Evolutionary conservation across 768 basidiomycete genomes (phyloP).

Genomic region (Tephrocybe sp.): DNA sequence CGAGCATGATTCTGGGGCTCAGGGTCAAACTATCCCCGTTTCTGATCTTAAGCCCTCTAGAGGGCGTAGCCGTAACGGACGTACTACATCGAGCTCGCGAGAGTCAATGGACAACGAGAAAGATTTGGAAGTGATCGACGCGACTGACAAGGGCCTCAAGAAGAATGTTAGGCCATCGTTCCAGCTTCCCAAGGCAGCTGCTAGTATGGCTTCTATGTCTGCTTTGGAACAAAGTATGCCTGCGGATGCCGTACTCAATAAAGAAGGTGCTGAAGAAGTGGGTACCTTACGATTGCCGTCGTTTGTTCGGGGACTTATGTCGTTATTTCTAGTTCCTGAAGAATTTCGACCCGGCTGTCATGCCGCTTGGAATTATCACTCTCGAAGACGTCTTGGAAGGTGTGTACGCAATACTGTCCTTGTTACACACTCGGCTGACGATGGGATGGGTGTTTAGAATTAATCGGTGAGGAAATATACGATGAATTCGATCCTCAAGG

Average conservation of each 20-base stretch:
- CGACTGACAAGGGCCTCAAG: slow-evolving; percentile 14
- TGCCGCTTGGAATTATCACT: slow-evolving; percentile 89
- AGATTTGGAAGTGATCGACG: slow-evolving; percentile 8
- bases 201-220: slow-evolving; percentile 44
- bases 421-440: not conserved
- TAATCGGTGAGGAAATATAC: slow-evolving; percentile 91
- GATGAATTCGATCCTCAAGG: slow-evolving; percentile 87
- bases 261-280: slow-evolving; percentile 74
- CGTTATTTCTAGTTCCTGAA: slow-evolving; percentile 62
- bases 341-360: slow-evolving; percentile 75
- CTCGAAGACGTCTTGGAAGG: slow-evolving; percentile 92
- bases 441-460: slow-evolving; percentile 44
- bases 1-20: slow-evolving; percentile 17
- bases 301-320: not conserved
- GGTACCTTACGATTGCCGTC: slow-evolving; percentile 18
- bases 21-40: not conserved
- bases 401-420: slow-evolving; percentile 21
- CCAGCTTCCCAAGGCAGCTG: slow-evolving; percentile 37
- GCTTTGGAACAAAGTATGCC: slow-evolving; percentile 81
- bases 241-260: slow-evolving; percentile 79
- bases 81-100: not conserved
- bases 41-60: not conserved
- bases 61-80: not conserved
- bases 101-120: slow-evolving; percentile 7
- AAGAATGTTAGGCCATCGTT: slow-evolving; percentile 35